Base-by-base conservation (phyloP, 306 rosid species). In the Corylus avellana region DNA sequence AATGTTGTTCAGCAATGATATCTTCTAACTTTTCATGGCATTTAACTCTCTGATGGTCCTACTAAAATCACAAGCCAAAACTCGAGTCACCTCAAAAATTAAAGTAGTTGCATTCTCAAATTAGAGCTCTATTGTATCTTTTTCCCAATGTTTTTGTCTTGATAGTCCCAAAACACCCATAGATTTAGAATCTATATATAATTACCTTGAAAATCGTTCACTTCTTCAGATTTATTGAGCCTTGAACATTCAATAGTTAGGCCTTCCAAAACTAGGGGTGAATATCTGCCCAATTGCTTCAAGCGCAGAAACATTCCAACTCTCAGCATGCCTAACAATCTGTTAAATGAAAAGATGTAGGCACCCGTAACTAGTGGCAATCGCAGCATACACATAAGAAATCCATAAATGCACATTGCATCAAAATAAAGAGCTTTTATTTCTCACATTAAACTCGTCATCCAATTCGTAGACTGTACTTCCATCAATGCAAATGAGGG, bases 241-340 rank as follows among this genome's bases (percentile, higher is more conserved):
- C 50, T 67, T 18, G 50, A 73, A 68, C 46, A 48, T 66, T 86
- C 76, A 84, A 56, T 70, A 83, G 56, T 46, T 68, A 0, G 80
- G 17, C 49, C 78, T 80, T 78, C 80, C 79, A 70, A 48, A 84
- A 66, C 78, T 76, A 54, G 94, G 87, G 73, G 79, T 84, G 88
- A 92, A 94, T 68, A 92, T 91, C 85, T 91, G 98, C 55, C 87
- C 85, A 58, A 94, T 80, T 79, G 98, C 97, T 88, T 92, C 95
- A 54, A 92, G 84, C 67, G 95, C 93, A 78, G 98, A 90, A 80
- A 91, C 84, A 81, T 85, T 78, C 98, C 97, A 94, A 59, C 97
- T 90, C 91, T 91, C 98, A 44, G 92, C 88, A 73, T 94, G 97
- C 86, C 91, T 86, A 75, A 86, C 85, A 84, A 94, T 91, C 98